Percentiles rank a stretch among this genome's conserved stretches.
phyloP scores from a whole-genome alignment of 192 early-diverging fungal genomes.

The Glomus cerebriforme region DNA sequence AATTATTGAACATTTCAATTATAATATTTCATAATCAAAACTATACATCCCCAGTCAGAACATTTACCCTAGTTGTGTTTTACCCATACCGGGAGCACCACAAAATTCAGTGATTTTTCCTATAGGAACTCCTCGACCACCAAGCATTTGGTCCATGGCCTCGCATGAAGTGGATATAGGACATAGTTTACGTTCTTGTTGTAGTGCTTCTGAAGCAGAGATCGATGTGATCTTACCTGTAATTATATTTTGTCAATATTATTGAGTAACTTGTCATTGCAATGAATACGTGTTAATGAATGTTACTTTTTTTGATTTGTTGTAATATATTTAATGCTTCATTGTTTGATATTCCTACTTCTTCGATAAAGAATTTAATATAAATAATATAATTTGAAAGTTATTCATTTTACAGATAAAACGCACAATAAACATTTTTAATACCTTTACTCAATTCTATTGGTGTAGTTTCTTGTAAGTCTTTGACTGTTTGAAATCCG shows the following conservation, averaged over 20 bases:
- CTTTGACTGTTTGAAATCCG: conserved; percentile 39
- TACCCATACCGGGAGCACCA: conserved; percentile 53
- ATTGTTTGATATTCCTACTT: conserved; percentile 28
- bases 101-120: conserved; percentile 52
- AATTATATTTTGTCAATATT: background rate
- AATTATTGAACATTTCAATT: background rate
- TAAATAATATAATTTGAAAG: background rate
- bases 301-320: conserved; percentile 8
- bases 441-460: conserved; percentile 36
- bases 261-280: background rate
- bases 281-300: background rate
- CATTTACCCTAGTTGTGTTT: conserved; percentile 53
- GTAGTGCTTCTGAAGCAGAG: conserved; percentile 41
- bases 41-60: background rate
- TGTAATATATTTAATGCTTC: conserved; percentile 31
- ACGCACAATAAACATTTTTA: no score
- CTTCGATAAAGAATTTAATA: conserved; percentile 17
- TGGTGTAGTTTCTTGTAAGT: conserved; percentile 31
- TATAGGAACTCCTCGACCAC: conserved; percentile 43
- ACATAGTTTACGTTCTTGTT: conserved; percentile 32
- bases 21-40: background rate
- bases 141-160: conserved; percentile 45
- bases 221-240: conserved; percentile 34
- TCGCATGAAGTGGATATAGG: conserved; percentile 40
- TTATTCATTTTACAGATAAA: background rate